phyloP scores from a whole-genome alignment of 768 basidiomycete genomes.

The Tulasnella sp. region DNA sequence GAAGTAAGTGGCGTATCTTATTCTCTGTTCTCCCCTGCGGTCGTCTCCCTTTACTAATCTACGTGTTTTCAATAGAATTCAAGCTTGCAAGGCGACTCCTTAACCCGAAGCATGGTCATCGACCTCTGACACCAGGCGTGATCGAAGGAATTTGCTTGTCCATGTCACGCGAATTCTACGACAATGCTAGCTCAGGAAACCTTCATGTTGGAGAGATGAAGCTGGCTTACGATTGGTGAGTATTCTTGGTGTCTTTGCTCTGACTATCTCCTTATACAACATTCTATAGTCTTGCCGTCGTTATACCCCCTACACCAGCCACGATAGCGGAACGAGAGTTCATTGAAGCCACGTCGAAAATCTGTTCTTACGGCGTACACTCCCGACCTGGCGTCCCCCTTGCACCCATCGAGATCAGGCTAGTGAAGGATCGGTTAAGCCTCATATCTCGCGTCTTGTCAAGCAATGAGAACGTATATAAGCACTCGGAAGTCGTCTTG shows the following conservation, averaged over 20 bases:
- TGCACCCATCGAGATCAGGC: conserved; percentile 85
- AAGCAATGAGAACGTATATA: conserved; percentile 77
- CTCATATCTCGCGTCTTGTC: conserved; percentile 82
- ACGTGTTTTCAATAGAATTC: conserved; percentile 39
- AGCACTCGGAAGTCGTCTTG: conserved; percentile 83
- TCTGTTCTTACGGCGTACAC: conserved; percentile 82
- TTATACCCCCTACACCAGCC: conserved; percentile 52
- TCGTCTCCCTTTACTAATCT: not conserved
- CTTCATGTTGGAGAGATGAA: conserved; percentile 93
- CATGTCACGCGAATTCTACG: conserved; percentile 83
- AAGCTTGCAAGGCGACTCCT: conserved; percentile 57
- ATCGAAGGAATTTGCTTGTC: conserved; percentile 73
- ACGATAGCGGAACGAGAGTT: conserved; percentile 72
- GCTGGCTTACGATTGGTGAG: conserved; percentile 89
- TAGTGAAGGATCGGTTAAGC: conserved; percentile 78
- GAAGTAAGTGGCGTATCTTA: conserved; percentile 50
- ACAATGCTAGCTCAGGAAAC: conserved; percentile 87
- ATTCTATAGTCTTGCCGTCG: conserved; percentile 50
- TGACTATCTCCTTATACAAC: conserved; percentile 7
- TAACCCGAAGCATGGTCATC: conserved; percentile 34
- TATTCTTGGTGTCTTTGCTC: not conserved
- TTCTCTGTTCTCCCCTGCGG: not conserved
- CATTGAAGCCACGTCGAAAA: conserved; percentile 93
- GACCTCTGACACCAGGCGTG: conserved; percentile 38
- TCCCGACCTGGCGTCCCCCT: conserved; percentile 67